Conservation (phyloP, 192 early-diverging fungal species). For the Mortierella claussenii region DNA sequence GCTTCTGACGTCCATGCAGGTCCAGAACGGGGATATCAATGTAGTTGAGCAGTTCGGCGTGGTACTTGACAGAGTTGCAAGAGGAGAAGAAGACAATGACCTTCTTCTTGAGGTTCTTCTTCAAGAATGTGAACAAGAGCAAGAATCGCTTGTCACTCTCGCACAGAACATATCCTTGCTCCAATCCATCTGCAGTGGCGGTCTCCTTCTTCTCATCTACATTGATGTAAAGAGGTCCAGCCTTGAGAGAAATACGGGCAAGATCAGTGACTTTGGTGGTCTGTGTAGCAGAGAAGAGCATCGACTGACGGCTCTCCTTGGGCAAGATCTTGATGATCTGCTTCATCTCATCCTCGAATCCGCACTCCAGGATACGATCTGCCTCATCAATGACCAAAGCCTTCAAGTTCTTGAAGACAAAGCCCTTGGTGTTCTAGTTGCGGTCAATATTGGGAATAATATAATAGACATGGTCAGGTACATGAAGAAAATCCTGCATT, state of each 20-base stretch:
- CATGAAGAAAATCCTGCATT: neutral
- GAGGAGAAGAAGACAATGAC: conserved; percentile 98
- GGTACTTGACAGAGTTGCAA: conserved; percentile 98
- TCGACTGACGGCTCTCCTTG: conserved; percentile 89
- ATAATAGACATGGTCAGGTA: neutral
- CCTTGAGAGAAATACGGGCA: conserved; percentile 96
- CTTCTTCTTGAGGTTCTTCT: conserved; percentile 96
- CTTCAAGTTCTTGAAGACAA: conserved; percentile 95
- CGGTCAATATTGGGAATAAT: neutral
- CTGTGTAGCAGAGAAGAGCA: conserved; percentile 99
- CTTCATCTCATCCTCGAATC: conserved; percentile 99
- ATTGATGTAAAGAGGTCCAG: conserved; percentile 98
- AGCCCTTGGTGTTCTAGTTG: conserved; percentile 94
- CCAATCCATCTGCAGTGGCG: conserved; percentile 94
- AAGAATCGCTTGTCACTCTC: conserved; percentile 93
- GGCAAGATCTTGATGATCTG: conserved; percentile 96
- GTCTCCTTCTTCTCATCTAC: conserved; percentile 97
- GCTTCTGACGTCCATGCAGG: conserved; percentile 96
- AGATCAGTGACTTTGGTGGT: conserved; percentile 99
- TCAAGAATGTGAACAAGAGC: conserved; percentile 98
- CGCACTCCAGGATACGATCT: conserved; percentile 97
- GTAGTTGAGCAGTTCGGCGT: conserved; percentile 97
- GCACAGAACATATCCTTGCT: conserved; percentile 98
- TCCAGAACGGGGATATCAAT: conserved; percentile 98
- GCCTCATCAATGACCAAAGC: conserved; percentile 97